Base-by-base conservation (phyloP, 495 filamentous ascomycete genomes). In the Podospora pseudocomata region DNA sequence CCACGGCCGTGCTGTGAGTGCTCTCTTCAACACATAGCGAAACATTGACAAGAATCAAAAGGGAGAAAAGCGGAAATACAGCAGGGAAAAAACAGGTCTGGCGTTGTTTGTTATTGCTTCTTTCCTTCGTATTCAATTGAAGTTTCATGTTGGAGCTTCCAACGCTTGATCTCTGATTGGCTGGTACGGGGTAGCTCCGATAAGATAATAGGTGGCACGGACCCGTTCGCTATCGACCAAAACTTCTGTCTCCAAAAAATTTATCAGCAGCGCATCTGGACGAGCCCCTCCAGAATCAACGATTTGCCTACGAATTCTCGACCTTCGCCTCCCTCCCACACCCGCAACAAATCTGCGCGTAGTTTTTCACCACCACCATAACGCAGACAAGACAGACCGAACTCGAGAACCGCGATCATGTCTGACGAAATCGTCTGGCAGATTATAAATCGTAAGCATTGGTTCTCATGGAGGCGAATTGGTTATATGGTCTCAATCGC, bases 381-480 rank as follows among this genome's bases (percentile, higher is more conserved):
- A 18, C 26, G 9, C 63, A 60, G 19, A 23, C 11, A 20, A 26
- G 49, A 57, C 1, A 18, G 5, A 18, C 39, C 7, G 39, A 61
- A 61, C 6, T 15, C 59, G 3, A 44, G 19, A 44, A 23, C 34
- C 32, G 27, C 60, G 55, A 68, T 11, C 60, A 77, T 77, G 72
- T 96, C 92, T 59, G 95, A 99, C 85, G 95, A 98, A 79, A 96
- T 99, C 71, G 92, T 99, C 73, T 99, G 95, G 95, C 75, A 79
- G 67, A 77, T 79, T 57, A 77, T 79, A 55, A 79, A 79, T 67
- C 76, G 75, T 75, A 61, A 67, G 76, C 66, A 26, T 5, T 18
- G 23, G 13, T 55, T 28, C 5, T 19, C 28, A 27, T 55, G n/a
- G 18, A 18, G 26, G 9, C 53, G 26, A 18, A 13, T 1, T 30